A percentile compares a stretch with the other conserved stretches of the same genome.
These are phyloP conservation scores for Tricladium varicosporioides DNA, from an alignment of 2,329 filamentous ascomycete genomes.

Conservation along the genomic window DNA sequence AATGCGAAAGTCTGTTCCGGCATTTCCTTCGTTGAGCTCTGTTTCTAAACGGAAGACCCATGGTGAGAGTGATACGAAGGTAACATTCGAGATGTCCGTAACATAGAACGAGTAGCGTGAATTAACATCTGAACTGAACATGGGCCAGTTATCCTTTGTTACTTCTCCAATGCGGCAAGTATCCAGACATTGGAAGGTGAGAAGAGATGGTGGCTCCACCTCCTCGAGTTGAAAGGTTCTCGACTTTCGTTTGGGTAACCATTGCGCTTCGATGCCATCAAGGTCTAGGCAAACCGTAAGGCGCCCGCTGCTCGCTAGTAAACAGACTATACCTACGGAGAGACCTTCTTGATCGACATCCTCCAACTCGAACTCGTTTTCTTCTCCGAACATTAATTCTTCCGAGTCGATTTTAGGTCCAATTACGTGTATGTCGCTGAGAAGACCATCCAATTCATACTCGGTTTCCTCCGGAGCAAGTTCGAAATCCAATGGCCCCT, in stretches of 20 bases:
- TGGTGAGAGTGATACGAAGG: slow-evolving; percentile 56
- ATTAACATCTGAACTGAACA: slow-evolving; percentile 59
- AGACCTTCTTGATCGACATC: slow-evolving; percentile 57
- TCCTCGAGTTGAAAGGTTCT: slow-evolving; percentile 40
- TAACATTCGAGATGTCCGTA: slow-evolving; percentile 59
- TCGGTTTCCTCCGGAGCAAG: slow-evolving; percentile 47
- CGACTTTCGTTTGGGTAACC: slow-evolving; percentile 56
- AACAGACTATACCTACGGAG: slow-evolving; percentile 57
- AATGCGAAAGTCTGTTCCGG: slow-evolving; percentile 60
- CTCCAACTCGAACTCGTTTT: slow-evolving; percentile 58
- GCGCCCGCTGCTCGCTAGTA: slow-evolving; percentile 60
- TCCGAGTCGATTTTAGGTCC: slow-evolving; percentile 60
- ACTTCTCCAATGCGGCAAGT: slow-evolving; percentile 55
- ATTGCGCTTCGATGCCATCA: slow-evolving; percentile 63
- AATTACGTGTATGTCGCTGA: slow-evolving; percentile 62
- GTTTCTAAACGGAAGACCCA: slow-evolving; percentile 65
- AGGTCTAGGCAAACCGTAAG: slow-evolving; percentile 61
- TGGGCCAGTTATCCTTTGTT: slow-evolving; percentile 57
- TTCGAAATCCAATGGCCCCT: slow-evolving; percentile 60
- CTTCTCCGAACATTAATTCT: slow-evolving; percentile 62
- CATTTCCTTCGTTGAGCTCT: slow-evolving; percentile 56
- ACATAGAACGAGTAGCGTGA: slow-evolving; percentile 64
- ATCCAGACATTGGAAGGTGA: slow-evolving; percentile 63
- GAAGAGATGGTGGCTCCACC: slow-evolving; percentile 45
- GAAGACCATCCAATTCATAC: slow-evolving; percentile 53